Conservation (phyloP, 768 basidiomycete genomes). For the Boletus huronensis region DNA sequence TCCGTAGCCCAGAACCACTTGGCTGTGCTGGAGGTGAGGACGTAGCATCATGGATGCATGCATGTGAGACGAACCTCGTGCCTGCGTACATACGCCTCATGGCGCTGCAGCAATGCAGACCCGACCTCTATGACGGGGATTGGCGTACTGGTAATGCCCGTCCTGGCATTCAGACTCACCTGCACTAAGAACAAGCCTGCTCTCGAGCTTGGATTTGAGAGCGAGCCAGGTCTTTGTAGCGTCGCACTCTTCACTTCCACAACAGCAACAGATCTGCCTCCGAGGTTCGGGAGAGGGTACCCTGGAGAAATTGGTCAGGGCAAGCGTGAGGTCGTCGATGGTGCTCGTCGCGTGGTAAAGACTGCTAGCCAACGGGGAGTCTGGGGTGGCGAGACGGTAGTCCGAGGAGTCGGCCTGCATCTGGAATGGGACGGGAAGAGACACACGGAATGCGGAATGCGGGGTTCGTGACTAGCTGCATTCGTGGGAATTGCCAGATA, state of each 20-base stretch:
- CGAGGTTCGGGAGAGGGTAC: slow-evolving; percentile 70
- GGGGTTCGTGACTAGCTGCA: background rate
- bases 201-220: slow-evolving; percentile 69
- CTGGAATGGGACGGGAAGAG: slow-evolving; percentile 4
- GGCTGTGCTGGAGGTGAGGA: slow-evolving; percentile 18
- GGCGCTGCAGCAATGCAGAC: slow-evolving; percentile 79
- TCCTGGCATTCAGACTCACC: slow-evolving; percentile 48
- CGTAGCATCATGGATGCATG: slow-evolving; percentile 4
- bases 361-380: slow-evolving; percentile 49
- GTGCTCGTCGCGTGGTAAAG: slow-evolving; percentile 54
- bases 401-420: slow-evolving; percentile 24
- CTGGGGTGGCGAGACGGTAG: slow-evolving; percentile 44
- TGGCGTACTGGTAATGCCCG: background rate
- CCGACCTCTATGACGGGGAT: slow-evolving; percentile 64
- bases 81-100: slow-evolving; percentile 80
- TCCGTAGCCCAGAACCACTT: slow-evolving; percentile 12
- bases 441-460: background rate
- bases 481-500: slow-evolving; percentile 21
- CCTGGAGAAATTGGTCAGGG: slow-evolving; percentile 68
- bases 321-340: slow-evolving; percentile 76
- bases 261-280: slow-evolving; percentile 55
- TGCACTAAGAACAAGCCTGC: slow-evolving; percentile 76
- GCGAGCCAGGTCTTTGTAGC: slow-evolving; percentile 59
- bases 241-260: slow-evolving; percentile 62
- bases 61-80: slow-evolving; percentile 50